Conservation (phyloP, 1,284 basidiomycete species). For the Cryptococcus hybrid region DNA sequence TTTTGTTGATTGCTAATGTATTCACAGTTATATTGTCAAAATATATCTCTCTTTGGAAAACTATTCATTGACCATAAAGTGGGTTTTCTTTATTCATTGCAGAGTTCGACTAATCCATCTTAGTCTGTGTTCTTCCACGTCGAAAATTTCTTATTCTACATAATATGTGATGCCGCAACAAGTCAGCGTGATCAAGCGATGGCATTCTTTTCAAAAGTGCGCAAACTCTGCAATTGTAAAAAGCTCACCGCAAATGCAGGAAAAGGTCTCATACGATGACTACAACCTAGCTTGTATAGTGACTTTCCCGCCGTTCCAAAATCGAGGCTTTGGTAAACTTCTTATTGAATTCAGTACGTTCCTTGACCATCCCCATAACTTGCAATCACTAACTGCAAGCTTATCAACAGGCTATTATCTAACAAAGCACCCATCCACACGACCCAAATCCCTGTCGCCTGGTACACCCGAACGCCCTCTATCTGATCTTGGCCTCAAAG, state of each 20-base stretch:
- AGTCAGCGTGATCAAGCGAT: constrained; percentile 76
- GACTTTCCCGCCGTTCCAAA: constrained; percentile 89
- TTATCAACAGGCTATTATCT: constrained; percentile 75
- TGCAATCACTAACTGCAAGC: background rate
- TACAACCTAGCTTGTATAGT: constrained; percentile 98
- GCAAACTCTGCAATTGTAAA: constrained; percentile 2
- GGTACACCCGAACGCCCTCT: constrained; percentile 95
- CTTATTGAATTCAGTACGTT: constrained; percentile 94
- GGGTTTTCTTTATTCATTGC: constrained; percentile 1
- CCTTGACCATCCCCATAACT: background rate
- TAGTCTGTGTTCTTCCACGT: constrained; percentile 87
- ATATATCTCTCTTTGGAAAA: constrained; percentile 92
- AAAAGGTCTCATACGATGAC: constrained; percentile 93
- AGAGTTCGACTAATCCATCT: background rate
- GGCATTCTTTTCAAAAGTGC: constrained; percentile 93
- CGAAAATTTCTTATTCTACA: constrained; percentile 75
- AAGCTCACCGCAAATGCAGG: constrained; percentile 55
- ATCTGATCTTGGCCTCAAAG: constrained; percentile 85
- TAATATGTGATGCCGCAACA: constrained; percentile 77
- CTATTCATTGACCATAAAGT: constrained; percentile 96
- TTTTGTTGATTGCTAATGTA: constrained; percentile 7
- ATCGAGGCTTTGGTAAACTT: constrained; percentile 86
- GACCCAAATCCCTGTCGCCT: constrained; percentile 60
- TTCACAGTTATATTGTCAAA: constrained; percentile 86
- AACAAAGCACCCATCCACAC: constrained; percentile 57